phyloP scores from a whole-genome alignment of 495 filamentous ascomycete genomes.

The Aspergillus campestris region DNA sequence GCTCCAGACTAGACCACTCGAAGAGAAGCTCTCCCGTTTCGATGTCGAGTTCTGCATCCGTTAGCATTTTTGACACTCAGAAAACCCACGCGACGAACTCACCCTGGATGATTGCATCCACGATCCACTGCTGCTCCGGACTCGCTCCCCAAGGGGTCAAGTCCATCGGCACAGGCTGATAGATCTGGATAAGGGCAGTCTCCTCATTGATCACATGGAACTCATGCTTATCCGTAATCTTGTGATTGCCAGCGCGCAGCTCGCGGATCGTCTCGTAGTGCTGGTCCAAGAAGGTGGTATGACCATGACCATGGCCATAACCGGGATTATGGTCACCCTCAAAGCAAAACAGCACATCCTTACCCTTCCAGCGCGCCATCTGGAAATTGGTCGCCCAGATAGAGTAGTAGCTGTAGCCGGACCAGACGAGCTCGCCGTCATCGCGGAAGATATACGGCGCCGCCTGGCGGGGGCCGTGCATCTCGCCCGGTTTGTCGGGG shows the following conservation, averaged over 20 bases:
- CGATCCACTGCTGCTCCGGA: conserved; percentile 34
- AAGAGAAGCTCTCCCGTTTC: conserved; percentile 31
- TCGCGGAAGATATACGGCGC: conserved; percentile 48
- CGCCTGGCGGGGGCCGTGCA: conserved; percentile 45
- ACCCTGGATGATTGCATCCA: conserved; percentile 37
- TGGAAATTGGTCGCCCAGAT: conserved; percentile 46
- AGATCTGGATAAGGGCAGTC: conserved; percentile 33
- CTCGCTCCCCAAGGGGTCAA: conserved; percentile 29
- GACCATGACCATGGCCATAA: conserved; percentile 47
- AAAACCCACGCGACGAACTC: not conserved
- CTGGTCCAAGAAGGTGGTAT: conserved; percentile 43
- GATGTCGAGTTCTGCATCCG: conserved; percentile 26
- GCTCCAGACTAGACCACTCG: conserved; percentile 34
- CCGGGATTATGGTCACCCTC: conserved; percentile 46
- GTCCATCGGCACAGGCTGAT: conserved; percentile 28
- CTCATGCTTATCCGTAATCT: conserved; percentile 46
- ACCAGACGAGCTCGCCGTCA: conserved; percentile 48
- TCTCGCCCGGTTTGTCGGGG: conserved; percentile 25
- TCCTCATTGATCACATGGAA: conserved; percentile 40
- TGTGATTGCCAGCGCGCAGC: conserved; percentile 44
- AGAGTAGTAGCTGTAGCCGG: conserved; percentile 45
- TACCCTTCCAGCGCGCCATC: conserved; percentile 39
- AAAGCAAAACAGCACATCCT: conserved; percentile 45
- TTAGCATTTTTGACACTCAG: not conserved
- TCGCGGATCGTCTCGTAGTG: conserved; percentile 47